phyloP scores from a whole-genome alignment of 345 rosid genomes.

The Moricandia moricandioides region DNA sequence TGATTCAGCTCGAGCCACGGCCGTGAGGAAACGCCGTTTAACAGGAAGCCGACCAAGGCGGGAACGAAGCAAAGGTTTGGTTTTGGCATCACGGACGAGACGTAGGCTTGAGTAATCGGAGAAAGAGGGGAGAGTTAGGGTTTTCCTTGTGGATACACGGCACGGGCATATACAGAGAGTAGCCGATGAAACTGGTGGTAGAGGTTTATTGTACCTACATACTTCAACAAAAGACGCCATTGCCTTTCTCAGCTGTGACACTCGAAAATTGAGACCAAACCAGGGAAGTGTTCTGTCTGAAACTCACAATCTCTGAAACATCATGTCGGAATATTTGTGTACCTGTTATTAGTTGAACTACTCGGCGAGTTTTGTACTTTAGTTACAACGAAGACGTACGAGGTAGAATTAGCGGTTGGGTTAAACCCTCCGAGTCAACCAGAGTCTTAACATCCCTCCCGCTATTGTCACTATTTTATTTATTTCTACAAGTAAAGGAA shows the following conservation, averaged over 20 bases:
- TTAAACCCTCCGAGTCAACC: not conserved
- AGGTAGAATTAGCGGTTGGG: not conserved
- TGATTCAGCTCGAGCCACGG: constrained; percentile 51
- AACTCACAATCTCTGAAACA: constrained; percentile 1
- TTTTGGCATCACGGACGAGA: constrained; percentile 32
- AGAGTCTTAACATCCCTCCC: not conserved
- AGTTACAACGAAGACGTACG: not conserved
- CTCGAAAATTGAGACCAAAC: not conserved
- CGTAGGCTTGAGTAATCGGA: constrained; percentile 29
- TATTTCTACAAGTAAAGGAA: not conserved
- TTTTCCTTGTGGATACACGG: constrained; percentile 38
- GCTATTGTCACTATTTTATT: not conserved
- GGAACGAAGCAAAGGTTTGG: constrained; percentile 27
- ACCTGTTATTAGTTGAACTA: not conserved
- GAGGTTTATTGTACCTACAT: constrained; percentile 31
- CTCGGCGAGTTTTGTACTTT: constrained; percentile 17
- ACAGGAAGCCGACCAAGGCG: constrained; percentile 26
- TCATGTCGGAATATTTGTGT: constrained; percentile 9
- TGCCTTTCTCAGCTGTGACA: not conserved
- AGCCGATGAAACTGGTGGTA: constrained; percentile 43
- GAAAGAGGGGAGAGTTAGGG: constrained; percentile 39
- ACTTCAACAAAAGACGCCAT: constrained; percentile 49
- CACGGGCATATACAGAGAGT: constrained; percentile 45
- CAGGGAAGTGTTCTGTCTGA: not conserved
- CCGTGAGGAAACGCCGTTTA: constrained; percentile 43